Conservation (phyloP, 805 yeast species). For the Candida fluviatilis region DNA sequence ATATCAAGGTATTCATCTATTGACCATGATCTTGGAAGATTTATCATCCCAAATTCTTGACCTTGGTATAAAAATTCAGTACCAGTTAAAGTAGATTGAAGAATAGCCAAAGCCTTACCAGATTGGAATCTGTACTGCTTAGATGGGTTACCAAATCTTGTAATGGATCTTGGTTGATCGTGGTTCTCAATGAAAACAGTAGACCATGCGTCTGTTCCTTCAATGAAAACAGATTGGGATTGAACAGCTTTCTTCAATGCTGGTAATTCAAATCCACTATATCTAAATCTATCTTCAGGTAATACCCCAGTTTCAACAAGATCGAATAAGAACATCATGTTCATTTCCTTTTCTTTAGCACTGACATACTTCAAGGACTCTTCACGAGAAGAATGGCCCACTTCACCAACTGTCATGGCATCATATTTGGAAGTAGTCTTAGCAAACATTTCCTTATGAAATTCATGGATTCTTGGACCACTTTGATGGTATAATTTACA, state of each 20-base stretch:
- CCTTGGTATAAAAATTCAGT: conserved; percentile 58
- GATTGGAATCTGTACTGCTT: conserved; percentile 31
- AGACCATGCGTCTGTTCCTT: conserved; percentile 54
- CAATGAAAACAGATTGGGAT: conserved; percentile 33
- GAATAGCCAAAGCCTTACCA: conserved; percentile 46
- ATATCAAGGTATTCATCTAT: conserved; percentile 50
- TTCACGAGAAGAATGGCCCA: conserved; percentile 40
- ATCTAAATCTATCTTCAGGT: conserved; percentile 30
- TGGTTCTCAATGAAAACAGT: conserved; percentile 55
- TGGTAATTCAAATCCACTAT: conserved; percentile 26
- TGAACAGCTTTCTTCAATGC: conserved; percentile 40
- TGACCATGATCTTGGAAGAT: conserved; percentile 43
- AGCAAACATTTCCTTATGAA: conserved; percentile 47
- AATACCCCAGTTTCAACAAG: conserved; percentile 35
- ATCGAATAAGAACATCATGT: conserved; percentile 34
- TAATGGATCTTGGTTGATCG: conserved; percentile 52
- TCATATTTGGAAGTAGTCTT: conserved; percentile 43
- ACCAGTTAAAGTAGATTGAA: conserved; percentile 47
- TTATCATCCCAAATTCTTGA: conserved; percentile 56
- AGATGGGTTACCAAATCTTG: conserved; percentile 49
- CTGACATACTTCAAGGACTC: conserved; percentile 42
- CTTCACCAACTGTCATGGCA: conserved; percentile 57
- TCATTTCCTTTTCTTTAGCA: conserved; percentile 33
- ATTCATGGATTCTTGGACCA: conserved; percentile 58
- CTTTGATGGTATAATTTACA: conserved; percentile 27